phyloP scores from a whole-genome alignment of 306 rosid genomes.

The Luffa acutangula region DNA sequence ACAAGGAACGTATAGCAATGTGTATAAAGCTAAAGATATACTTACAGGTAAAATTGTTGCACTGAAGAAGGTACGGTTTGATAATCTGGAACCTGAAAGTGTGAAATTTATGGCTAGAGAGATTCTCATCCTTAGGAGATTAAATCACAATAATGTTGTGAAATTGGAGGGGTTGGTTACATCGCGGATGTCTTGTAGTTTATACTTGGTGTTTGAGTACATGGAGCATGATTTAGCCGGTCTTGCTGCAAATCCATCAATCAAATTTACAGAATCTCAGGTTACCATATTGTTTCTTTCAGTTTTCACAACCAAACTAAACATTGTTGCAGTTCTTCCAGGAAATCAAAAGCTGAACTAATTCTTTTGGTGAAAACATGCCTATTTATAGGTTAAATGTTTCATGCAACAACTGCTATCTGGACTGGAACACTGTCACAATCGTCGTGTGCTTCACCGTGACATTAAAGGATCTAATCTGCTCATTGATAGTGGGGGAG shows the following conservation, averaged over 20 bases:
- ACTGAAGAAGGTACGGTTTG: conserved; percentile 68
- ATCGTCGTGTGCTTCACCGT: conserved; percentile 51
- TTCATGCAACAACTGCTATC: conserved; percentile 55
- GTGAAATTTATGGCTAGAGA: conserved; percentile 75
- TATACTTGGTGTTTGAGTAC: conserved; percentile 62
- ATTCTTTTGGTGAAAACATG: conserved; percentile 5
- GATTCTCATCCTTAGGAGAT: conserved; percentile 49
- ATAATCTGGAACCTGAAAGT: conserved; percentile 67
- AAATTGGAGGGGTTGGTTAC: conserved; percentile 71
- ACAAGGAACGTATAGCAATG: conserved; percentile 76
- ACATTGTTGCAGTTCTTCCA: not conserved
- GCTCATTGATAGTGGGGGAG: conserved; percentile 55
- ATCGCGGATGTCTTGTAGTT: conserved; percentile 70
- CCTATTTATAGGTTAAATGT: conserved; percentile 52
- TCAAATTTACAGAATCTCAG: conserved; percentile 60
- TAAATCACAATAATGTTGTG: conserved; percentile 64
- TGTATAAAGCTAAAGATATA: conserved; percentile 66
- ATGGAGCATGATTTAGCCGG: conserved; percentile 83
- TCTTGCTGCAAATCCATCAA: conserved; percentile 59
- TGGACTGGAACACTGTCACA: conserved; percentile 72
- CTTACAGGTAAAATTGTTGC: conserved; percentile 62
- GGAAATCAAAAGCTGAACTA: not conserved
- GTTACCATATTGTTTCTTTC: conserved; percentile 39
- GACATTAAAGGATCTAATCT: conserved; percentile 78
- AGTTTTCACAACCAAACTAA: conserved; percentile 12